These are phyloP conservation scores for Lagenaria siceraria DNA, from an alignment of 306 rosid species.

Conservation along the genomic window DNA sequence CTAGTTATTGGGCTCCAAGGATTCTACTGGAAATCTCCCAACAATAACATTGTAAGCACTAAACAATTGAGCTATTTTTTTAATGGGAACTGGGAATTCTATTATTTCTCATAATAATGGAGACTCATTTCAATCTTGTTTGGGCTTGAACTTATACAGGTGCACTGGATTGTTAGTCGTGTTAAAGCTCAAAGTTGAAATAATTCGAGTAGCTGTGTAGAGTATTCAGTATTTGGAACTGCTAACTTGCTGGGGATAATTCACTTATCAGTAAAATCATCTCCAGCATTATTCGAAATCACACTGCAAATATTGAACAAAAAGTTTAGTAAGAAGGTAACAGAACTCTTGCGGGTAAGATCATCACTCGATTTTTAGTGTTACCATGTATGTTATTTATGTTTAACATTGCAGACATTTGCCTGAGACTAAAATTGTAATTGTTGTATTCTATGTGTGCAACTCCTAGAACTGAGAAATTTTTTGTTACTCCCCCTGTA, in stretches of 20 bases:
- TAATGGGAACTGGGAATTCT: neutral
- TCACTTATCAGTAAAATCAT: neutral
- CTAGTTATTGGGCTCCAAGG: conserved; percentile 61
- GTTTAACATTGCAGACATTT: neutral
- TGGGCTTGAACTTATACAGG: conserved; percentile 25
- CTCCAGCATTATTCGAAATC: neutral
- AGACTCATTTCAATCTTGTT: neutral
- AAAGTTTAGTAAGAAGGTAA: neutral
- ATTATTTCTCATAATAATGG: neutral
- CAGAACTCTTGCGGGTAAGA: neutral
- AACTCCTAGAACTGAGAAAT: neutral
- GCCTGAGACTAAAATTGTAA: neutral
- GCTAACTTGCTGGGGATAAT: neutral
- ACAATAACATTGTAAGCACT: conserved; percentile 61
- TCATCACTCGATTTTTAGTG: neutral
- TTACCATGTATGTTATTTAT: neutral
- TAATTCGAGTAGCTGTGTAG: neutral
- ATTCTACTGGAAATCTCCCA: conserved; percentile 46
- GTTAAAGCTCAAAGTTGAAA: neutral
- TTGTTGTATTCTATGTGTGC: neutral
- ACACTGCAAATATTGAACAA: neutral
- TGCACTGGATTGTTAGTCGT: conserved; percentile 52
- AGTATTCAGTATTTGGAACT: neutral
- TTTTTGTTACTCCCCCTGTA: neutral
- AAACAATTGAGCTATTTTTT: neutral